Evolutionary conservation across 202 grass and related monocot species (phyloP).

Genomic region (Alloteropsis angusta): DNA sequence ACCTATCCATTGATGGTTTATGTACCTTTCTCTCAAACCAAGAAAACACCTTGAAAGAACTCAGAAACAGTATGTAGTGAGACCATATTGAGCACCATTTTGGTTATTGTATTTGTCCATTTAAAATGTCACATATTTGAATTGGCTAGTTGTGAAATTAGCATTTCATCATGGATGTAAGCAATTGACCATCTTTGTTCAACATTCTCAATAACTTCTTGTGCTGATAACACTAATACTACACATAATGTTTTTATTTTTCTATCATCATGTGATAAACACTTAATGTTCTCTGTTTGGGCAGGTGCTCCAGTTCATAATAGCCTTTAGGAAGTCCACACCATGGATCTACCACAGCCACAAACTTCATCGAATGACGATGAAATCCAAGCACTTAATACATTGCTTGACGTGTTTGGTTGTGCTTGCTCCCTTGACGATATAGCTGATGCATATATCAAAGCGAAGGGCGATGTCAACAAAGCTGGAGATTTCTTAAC

Average conservation of each 20-base stretch:
- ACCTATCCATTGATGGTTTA: too few relatives aligned
- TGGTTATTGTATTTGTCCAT: background rate
- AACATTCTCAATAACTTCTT: too few relatives aligned
- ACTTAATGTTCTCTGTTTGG: constrained; percentile 11
- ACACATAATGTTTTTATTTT: too few relatives aligned
- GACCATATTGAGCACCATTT: background rate
- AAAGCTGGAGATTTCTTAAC: constrained; percentile 46
- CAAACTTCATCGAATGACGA: constrained; percentile 35
- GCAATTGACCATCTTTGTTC: background rate
- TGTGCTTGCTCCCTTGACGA: constrained; percentile 60
- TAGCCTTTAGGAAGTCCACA: constrained; percentile 2
- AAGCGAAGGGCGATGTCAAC: constrained; percentile 54
- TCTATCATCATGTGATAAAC: background rate
- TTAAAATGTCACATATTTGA: background rate
- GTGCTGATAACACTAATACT: too few relatives aligned
- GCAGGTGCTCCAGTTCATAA: constrained; percentile 17
- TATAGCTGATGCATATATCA: constrained; percentile 70
- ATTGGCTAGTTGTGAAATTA: background rate
- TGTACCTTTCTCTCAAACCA: too few relatives aligned
- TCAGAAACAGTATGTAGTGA: too few relatives aligned
- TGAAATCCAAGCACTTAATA: constrained; percentile 43
- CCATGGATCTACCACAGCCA: constrained; percentile 35
- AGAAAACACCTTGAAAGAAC: too few relatives aligned
- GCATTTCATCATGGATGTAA: background rate
- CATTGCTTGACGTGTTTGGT: constrained; percentile 64